These are phyloP conservation scores for Lactarius sanguifluus DNA, from an alignment of 768 basidiomycete genomes.

Conservation along the genomic window DNA sequence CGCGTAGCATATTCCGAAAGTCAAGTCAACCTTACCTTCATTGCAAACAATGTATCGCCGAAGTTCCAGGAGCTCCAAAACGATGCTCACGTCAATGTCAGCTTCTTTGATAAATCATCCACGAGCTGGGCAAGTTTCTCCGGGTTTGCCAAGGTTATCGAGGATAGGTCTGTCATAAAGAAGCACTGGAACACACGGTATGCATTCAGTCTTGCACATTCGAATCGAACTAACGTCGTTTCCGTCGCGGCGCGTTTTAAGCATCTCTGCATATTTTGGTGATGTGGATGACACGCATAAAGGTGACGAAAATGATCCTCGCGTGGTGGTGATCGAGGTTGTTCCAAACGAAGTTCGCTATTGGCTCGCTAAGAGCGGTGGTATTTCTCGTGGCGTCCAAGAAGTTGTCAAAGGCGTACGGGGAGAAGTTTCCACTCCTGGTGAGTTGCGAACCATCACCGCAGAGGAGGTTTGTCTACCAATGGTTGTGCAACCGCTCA, in stretches of 20 bases:
- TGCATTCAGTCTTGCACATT: slow-evolving; percentile 38
- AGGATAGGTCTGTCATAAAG: slow-evolving; percentile 62
- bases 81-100: slow-evolving; percentile 77
- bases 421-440: slow-evolving; percentile 65
- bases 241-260: slow-evolving; percentile 31
- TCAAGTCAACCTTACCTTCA: slow-evolving; percentile 60
- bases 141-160: slow-evolving; percentile 65
- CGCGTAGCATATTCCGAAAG: slow-evolving; percentile 44
- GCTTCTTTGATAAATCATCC: slow-evolving; percentile 65
- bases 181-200: slow-evolving; percentile 56
- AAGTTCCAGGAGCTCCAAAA: slow-evolving; percentile 78
- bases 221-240: neutral
- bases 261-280: slow-evolving; percentile 77
- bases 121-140: slow-evolving; percentile 82
- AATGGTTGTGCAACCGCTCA: neutral
- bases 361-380: slow-evolving; percentile 66
- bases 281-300: slow-evolving; percentile 81
- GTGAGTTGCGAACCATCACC: slow-evolving; percentile 74
- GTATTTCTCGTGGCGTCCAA: slow-evolving; percentile 58
- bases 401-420: slow-evolving; percentile 57
- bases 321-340: slow-evolving; percentile 77
- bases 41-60: slow-evolving; percentile 69
- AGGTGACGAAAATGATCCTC: slow-evolving; percentile 77
- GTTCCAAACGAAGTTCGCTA: slow-evolving; percentile 80
- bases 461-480: slow-evolving; percentile 58